A percentile compares a stretch with the other conserved stretches of the same genome.
Evolutionary conservation across 352 stramenopile genomes (phyloP).

Genomic region (Peronospora belbahrii): DNA sequence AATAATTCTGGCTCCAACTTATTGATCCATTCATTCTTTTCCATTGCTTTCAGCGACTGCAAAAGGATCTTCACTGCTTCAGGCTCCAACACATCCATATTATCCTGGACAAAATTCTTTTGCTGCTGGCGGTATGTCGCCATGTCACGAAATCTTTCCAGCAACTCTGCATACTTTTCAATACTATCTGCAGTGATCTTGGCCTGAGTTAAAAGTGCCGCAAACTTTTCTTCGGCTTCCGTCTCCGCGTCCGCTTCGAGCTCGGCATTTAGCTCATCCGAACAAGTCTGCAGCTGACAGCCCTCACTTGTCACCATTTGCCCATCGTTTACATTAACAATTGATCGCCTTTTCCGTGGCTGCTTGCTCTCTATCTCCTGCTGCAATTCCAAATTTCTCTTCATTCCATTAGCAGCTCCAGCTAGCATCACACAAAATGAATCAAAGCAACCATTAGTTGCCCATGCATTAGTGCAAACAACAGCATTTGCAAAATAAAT

Average conservation of each 20-base stretch:
- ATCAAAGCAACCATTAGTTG: not conserved
- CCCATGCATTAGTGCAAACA: not conserved
- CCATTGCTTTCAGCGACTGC: conserved; percentile 59
- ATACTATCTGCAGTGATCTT: conserved; percentile 47
- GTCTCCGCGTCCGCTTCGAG: conserved; percentile 6
- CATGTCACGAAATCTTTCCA: conserved; percentile 37
- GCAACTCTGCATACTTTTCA: conserved; percentile 54
- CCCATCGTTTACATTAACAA: not conserved
- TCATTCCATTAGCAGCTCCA: conserved; percentile 1
- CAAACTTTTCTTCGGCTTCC: conserved; percentile 17
- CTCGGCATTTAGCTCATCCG: conserved; percentile 18
- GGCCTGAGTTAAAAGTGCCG: conserved; percentile 40
- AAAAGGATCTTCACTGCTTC: conserved; percentile 56
- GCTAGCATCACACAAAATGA: conserved; percentile 5
- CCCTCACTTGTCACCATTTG: conserved; percentile 8
- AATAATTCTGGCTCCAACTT: conserved; percentile 52
- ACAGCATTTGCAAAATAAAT: not conserved
- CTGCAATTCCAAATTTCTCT: conserved; percentile 12
- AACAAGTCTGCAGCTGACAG: conserved; percentile 11
- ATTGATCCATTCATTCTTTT: conserved; percentile 51
- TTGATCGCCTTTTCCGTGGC: conserved; percentile 8
- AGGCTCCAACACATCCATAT: conserved; percentile 35
- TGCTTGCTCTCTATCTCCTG: conserved; percentile 1
- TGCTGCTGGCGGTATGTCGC: conserved; percentile 29
- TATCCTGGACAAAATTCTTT: conserved; percentile 21